These are phyloP conservation scores for Lepidium didymum DNA, from an alignment of 345 rosid genomes.

Conservation along the genomic window DNA sequence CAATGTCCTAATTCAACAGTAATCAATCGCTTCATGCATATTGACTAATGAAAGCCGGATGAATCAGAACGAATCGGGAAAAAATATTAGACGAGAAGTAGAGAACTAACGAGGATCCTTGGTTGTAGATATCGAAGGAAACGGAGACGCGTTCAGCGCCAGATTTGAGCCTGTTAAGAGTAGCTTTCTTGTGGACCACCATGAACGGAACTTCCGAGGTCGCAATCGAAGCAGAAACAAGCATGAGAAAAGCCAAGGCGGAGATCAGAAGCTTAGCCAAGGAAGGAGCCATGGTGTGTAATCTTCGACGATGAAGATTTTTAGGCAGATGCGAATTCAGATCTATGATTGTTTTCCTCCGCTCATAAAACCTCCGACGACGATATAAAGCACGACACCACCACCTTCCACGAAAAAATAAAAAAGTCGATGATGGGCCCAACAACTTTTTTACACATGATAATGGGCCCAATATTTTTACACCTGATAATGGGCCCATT, in stretches of 20 bases:
- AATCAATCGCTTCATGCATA: conserved; percentile 3
- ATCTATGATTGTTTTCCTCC: conserved; percentile 23
- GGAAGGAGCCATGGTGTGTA: conserved; percentile 16
- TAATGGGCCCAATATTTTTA: neutral
- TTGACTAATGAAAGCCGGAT: neutral
- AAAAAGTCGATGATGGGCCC: conserved; percentile 24
- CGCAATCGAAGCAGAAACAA: conserved; percentile 47
- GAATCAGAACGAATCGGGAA: neutral
- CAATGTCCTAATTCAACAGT: neutral
- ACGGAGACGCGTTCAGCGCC: conserved; percentile 85
- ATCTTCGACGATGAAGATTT: neutral
- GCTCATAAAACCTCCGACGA: conserved; percentile 17
- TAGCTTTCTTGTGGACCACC: conserved; percentile 88
- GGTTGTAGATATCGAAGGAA: conserved; percentile 82
- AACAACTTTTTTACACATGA: neutral
- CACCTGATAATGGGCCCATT: neutral
- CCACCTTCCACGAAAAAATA: neutral
- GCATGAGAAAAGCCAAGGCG: conserved; percentile 32
- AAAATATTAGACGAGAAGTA: neutral
- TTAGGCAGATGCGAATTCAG: conserved; percentile 14
- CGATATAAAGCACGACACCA: neutral
- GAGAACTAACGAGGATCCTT: conserved; percentile 74
- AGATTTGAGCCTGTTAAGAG: conserved; percentile 69
- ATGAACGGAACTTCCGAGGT: conserved; percentile 77
- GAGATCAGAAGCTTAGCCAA: conserved; percentile 31